Evolutionary conservation across 805 yeast species (phyloP).

Genomic region (Suhomyces faveliae): DNA sequence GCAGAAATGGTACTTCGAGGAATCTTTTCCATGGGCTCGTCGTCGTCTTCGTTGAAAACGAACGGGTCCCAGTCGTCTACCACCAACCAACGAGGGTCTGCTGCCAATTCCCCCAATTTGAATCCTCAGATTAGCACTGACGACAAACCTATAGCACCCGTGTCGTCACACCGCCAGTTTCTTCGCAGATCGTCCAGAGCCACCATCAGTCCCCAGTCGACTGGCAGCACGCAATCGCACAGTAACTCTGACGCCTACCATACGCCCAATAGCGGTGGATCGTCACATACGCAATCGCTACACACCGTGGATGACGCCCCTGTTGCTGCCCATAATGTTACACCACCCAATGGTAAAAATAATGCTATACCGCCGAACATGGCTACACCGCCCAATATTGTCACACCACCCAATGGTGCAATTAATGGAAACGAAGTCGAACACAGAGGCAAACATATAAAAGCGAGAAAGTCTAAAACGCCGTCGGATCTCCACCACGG

Average conservation of each 20-base stretch:
- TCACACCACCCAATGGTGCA: no score
- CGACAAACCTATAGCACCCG: not conserved
- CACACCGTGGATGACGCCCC: no score
- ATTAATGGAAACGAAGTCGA: no score
- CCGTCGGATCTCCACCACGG: no score
- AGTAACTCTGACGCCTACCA: not conserved
- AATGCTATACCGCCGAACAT: no score
- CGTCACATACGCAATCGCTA: no score
- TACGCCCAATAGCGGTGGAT: no score
- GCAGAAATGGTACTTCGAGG: constrained; percentile 11
- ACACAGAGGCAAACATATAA: no score
- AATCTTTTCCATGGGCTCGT: constrained; percentile 10
- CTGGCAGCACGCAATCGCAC: constrained; percentile 15
- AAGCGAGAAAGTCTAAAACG: not conserved
- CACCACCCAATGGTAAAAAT: no score
- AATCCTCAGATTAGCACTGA: not conserved
- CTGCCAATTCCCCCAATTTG: not conserved
- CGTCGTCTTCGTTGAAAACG: constrained; percentile 6
- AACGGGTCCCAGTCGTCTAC: not conserved
- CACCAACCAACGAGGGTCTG: not conserved
- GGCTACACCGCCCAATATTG: no score
- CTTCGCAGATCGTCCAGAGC: constrained; percentile 21
- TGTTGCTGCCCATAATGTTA: no score
- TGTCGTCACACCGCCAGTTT: constrained; percentile 23
- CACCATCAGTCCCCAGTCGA: constrained; percentile 26